Evolutionary conservation across 192 early-diverging fungal genomes (phyloP).

Genomic region (Coemansia javaensis): DNA sequence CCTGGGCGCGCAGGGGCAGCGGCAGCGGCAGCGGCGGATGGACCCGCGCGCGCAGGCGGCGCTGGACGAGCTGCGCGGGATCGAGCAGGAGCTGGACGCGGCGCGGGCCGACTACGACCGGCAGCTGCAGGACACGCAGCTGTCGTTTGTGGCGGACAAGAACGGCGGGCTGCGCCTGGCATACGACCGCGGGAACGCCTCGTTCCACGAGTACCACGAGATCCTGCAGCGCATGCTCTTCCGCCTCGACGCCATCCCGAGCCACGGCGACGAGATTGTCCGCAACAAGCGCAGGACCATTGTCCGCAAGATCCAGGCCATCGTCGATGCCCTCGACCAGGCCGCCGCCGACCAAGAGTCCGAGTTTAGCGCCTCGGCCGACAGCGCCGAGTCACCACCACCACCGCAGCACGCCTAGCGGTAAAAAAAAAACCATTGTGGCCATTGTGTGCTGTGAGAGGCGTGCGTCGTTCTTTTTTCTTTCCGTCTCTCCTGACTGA

Average conservation of each 20-base stretch:
- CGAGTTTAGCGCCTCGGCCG: slow-evolving; percentile 12
- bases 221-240: slow-evolving; percentile 20
- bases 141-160: slow-evolving; percentile 43
- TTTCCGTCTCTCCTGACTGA: no score
- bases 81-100: slow-evolving; percentile 24
- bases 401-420: no score
- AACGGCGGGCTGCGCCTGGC: slow-evolving; percentile 32
- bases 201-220: slow-evolving; percentile 40
- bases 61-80: slow-evolving; percentile 8
- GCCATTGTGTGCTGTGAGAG: no score
- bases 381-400: no score
- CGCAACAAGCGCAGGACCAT: slow-evolving; percentile 19
- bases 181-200: slow-evolving; percentile 22
- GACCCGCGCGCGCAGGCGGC: neutral
- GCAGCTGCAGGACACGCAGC: slow-evolving; percentile 31
- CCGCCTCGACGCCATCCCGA: slow-evolving; percentile 22
- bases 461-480: no score
- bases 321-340: slow-evolving; percentile 31
- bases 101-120: slow-evolving; percentile 33
- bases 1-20: slow-evolving; percentile 4
- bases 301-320: slow-evolving; percentile 38
- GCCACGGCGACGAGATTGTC: slow-evolving; percentile 18
- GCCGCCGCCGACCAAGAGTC: slow-evolving; percentile 35
- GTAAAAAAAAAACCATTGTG: no score
- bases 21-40: neutral